Evolutionary conservation across 2,329 filamentous ascomycete genomes (phyloP), one percentile per base, ranked within the genome.

Genomic region (Ophiostoma piceae): DNA sequence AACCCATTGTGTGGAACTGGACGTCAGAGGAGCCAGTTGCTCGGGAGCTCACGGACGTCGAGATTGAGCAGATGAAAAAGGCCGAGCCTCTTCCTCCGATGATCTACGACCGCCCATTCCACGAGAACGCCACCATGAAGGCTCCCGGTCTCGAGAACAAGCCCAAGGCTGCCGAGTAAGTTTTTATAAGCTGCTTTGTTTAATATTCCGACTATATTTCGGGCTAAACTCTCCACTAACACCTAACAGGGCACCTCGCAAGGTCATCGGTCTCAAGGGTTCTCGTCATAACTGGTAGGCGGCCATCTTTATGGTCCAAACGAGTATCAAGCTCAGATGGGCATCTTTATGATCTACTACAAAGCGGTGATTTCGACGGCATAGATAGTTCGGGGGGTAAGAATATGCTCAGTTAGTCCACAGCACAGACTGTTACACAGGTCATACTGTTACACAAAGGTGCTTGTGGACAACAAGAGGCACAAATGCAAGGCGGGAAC

Each of bases 211-310:
- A 35, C 3, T 35, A 2, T 2, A 35, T 35, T 22, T 29, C 29
- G 1, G 5, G 7, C 19, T n/a, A n/a, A 47, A 16, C 19, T n/a
- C 5, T 29, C 9, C 41, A 19, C 65, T 66, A n/a, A 66, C 65
- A 47, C 39, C n/a, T 41, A 16, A 26, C 22, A 66, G 65, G 4
- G 2, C 65, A 29, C 5, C 62, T 7, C 37, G n/a, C 14, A 43
- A 65, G 8, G 19, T 60, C 5, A 47, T 69, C 51, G 72, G 72
- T 16, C 68, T 73, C 16, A 69, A 71, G 8, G 72, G 69, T 9
- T 73, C 72, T 14, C 72, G 72, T 12, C 70, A 72, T 54, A 57
- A 66, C 39, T 66, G 26, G 12, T 62, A 35, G 29, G 43, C n/a
- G 26, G 51, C n/a, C 3, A 57, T 29, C 11, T 1, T 41, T 14